phyloP scores from a whole-genome alignment of 1,139 yeast species.

The Diutina scorzettiae region DNA sequence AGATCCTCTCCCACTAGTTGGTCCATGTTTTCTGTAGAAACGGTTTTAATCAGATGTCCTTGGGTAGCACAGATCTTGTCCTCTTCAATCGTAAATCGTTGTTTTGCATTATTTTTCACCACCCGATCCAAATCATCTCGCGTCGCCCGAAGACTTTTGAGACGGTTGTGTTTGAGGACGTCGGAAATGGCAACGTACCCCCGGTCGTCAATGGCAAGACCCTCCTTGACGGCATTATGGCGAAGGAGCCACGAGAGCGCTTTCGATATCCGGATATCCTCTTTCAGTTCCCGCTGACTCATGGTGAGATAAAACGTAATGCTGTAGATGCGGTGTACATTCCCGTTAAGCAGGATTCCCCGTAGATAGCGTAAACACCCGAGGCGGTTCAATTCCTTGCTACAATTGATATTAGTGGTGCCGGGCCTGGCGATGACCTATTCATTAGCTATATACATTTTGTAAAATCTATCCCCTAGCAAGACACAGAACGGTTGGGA shows the following conservation, averaged over 20 bases:
- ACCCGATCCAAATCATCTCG: constrained; percentile 46
- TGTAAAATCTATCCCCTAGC: no score
- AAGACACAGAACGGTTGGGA: no score
- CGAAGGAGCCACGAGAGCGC: constrained; percentile 65
- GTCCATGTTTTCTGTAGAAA: constrained; percentile 31
- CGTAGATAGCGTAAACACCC: no score
- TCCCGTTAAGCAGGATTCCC: no score
- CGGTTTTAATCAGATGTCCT: constrained; percentile 63
- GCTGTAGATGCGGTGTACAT: no score
- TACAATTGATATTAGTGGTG: no score
- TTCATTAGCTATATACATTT: no score
- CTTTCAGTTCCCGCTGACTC: constrained; percentile 15
- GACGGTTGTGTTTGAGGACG: constrained; percentile 43
- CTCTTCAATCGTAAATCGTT: constrained; percentile 41
- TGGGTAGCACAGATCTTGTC: constrained; percentile 72
- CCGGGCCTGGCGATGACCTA: no score
- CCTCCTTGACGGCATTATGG: constrained; percentile 73
- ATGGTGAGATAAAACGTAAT: no score
- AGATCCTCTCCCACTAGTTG: constrained; percentile 16
- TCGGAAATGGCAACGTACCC: constrained; percentile 54
- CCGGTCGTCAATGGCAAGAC: constrained; percentile 44
- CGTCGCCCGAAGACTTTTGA: constrained; percentile 45
- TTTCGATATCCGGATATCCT: constrained; percentile 55
- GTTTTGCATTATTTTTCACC: constrained; percentile 56
- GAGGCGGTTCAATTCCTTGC: no score